Evolutionary conservation across 1,139 yeast species (phyloP).

Genomic region (Eremothecium gossypii): DNA sequence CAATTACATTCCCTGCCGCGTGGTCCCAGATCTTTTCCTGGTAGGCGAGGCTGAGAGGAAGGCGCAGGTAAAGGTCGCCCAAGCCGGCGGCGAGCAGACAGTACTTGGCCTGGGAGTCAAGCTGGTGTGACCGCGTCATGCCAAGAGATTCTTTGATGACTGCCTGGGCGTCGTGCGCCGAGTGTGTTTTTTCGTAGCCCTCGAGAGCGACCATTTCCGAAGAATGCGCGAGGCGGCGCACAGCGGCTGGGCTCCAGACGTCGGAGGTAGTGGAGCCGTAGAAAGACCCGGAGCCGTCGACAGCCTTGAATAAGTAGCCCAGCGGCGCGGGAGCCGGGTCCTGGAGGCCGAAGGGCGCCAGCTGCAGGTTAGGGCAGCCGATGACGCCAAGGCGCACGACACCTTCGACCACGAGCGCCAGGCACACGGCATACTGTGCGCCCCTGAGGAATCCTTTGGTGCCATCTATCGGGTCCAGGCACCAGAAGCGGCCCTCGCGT

Average conservation of each 20-base stretch:
- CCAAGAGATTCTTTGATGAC: conserved; percentile 58
- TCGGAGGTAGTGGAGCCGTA: conserved; percentile 36
- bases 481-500: conserved; percentile 78
- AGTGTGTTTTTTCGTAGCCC: conserved; percentile 95
- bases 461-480: conserved; percentile 96
- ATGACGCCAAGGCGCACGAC: conserved; percentile 80
- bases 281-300: conserved; percentile 64
- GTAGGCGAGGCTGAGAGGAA: conserved; percentile 68
- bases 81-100: conserved; percentile 85
- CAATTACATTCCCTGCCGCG: conserved; percentile 86
- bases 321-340: conserved; percentile 23
- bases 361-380: conserved; percentile 80
- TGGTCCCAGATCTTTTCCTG: conserved; percentile 98
- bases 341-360: conserved; percentile 21
- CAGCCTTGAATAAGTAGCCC: conserved; percentile 52
- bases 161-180: conserved; percentile 83
- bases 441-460: conserved; percentile 94
- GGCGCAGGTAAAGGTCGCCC: conserved; percentile 83
- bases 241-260: conserved; percentile 32
- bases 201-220: conserved; percentile 57
- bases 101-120: conserved; percentile 95
- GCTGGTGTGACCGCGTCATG: conserved; percentile 46
- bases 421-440: conserved; percentile 93
- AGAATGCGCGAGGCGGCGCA: conserved; percentile 32
- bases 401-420: conserved; percentile 82